Conservation (phyloP, 768 basidiomycete genomes). For the Leccinum subgranulosum region DNA sequence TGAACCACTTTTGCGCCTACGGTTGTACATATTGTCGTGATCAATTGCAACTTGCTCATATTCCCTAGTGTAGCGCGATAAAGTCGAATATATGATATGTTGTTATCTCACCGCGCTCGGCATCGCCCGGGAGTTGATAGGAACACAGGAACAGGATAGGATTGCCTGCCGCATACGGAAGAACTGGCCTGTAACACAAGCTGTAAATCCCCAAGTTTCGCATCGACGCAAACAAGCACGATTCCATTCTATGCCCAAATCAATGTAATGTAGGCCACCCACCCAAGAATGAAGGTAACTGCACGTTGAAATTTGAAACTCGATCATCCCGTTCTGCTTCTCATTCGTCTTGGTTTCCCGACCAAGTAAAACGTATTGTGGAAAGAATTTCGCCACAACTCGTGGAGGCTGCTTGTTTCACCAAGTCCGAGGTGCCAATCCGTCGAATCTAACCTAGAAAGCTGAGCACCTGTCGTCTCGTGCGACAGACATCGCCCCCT, state of each 20-base stretch:
- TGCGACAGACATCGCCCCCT: not conserved
- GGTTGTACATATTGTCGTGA: conserved; percentile 30
- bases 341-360: not conserved
- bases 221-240: not conserved
- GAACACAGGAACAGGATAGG: not conserved
- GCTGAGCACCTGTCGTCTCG: not conserved
- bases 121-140: not conserved
- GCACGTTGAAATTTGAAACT: not conserved
- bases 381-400: not conserved
- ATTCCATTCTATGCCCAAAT: not conserved
- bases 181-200: not conserved
- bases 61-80: conserved; percentile 24
- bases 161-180: not conserved
- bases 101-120: conserved; percentile 3
- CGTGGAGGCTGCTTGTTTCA: not conserved
- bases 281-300: not conserved
- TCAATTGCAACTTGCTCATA: conserved; percentile 25
- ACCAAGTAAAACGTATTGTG: not conserved
- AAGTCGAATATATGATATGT: conserved; percentile 15
- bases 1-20: conserved; percentile 16
- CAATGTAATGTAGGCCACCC: not conserved
- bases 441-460: not conserved
- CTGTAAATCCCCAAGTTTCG: not conserved
- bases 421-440: not conserved
- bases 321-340: not conserved